phyloP scores from a whole-genome alignment of 2,329 filamentous ascomycete species.

The Diaporthe australafricana region DNA sequence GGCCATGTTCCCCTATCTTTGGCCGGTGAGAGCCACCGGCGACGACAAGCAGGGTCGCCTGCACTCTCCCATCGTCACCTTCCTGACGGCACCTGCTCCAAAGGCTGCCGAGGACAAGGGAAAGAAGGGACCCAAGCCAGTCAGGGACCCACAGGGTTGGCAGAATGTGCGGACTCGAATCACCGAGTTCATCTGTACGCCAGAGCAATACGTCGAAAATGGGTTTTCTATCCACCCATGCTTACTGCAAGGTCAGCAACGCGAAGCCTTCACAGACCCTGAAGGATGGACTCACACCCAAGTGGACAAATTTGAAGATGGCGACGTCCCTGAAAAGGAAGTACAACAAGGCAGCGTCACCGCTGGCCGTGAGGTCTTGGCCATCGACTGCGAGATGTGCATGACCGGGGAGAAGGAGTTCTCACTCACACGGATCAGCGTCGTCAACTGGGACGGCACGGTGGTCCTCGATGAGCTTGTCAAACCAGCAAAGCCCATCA shows the following conservation, averaged over 20 bases:
- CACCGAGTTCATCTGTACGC: slow-evolving; percentile 79
- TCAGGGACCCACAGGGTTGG: slow-evolving; percentile 74
- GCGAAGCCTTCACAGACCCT: slow-evolving; percentile 63
- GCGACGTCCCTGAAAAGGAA: slow-evolving; percentile 73
- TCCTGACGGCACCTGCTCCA: slow-evolving; percentile 80
- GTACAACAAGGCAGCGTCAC: slow-evolving; percentile 87
- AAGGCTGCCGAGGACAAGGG: slow-evolving; percentile 76
- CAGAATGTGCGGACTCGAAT: slow-evolving; percentile 84
- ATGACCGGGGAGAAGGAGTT: slow-evolving; percentile 83
- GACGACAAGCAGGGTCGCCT: slow-evolving; percentile 85
- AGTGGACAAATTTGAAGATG: slow-evolving; percentile 75
- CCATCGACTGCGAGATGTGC: slow-evolving; percentile 98
- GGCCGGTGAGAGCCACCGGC: slow-evolving; percentile 89
- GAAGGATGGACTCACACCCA: slow-evolving; percentile 87
- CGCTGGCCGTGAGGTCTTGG: slow-evolving; percentile 81
- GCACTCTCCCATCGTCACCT: slow-evolving; percentile 87
- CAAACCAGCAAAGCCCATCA: slow-evolving; percentile 88
- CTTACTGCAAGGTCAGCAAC: slow-evolving; percentile 70
- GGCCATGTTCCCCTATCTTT: slow-evolving; percentile 87
- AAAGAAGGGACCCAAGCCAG: slow-evolving; percentile 66
- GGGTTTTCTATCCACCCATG: slow-evolving; percentile 88
- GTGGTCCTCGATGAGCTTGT: slow-evolving; percentile 91
- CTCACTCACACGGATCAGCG: slow-evolving; percentile 88
- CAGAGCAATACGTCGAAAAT: slow-evolving; percentile 82
- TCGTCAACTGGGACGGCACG: slow-evolving; percentile 87